Conservation (phyloP, 176 grass and related monocot genomes). For the Cenchrus fungigraminus region DNA sequence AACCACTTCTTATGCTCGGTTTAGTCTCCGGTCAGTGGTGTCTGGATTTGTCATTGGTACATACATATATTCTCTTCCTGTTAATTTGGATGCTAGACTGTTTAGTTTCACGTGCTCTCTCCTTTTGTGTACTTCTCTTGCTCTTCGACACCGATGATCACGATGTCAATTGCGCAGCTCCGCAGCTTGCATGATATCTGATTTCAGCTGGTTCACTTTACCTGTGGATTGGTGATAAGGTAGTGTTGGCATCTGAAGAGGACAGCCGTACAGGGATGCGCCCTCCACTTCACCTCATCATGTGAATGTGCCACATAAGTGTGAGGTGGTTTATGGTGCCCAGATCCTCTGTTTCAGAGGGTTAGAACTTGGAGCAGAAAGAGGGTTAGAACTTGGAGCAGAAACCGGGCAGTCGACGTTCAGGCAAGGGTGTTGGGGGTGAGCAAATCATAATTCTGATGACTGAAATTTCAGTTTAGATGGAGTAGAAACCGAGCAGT, state of each 20-base stretch:
- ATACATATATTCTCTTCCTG: background rate
- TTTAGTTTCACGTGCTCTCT: background rate
- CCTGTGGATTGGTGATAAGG: background rate
- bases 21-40: slow-evolving; percentile 15
- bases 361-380: background rate
- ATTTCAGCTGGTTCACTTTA: background rate
- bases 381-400: background rate
- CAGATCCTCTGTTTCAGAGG: background rate
- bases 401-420: too few relatives aligned
- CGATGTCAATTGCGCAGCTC: background rate
- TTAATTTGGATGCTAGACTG: background rate
- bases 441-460: background rate
- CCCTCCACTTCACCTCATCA: background rate
- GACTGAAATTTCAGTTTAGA: background rate
- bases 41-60: background rate
- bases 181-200: background rate
- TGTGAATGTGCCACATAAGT: background rate
- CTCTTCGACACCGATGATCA: background rate
- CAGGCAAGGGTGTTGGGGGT: background rate
- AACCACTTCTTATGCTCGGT: background rate
- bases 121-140: too few relatives aligned
- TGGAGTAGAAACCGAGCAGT: background rate
- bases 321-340: background rate
- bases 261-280: background rate
- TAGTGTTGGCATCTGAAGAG: background rate